Base-by-base conservation (phyloP, 2,329 filamentous ascomycete genomes). In the Microsporum audouinii region DNA sequence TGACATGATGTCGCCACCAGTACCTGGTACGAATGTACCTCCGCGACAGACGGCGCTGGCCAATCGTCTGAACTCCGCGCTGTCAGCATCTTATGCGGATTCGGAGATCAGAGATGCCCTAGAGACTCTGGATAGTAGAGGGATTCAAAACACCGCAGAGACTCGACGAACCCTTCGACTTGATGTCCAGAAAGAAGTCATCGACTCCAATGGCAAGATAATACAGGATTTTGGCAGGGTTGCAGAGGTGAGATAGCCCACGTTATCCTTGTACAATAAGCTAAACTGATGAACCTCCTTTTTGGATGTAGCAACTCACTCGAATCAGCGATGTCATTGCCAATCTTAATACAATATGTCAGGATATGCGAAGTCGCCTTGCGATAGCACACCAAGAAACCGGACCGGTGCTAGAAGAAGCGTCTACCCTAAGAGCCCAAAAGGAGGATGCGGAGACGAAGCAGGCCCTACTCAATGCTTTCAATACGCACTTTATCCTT, bases 81-180 rank as follows among this genome's bases (percentile, higher is more conserved):
- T 97, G 57, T 96, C 94, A 2, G 87, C 90, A 1, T 96, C 92
- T 0, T 96, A 96, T 75, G 88, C 91, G 5, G 94, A 97, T 74
- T 81, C 89, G 3, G 92, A 96, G 66, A 95, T 97, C 67, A 84
- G 90, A 65, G 89, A 95, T 77, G 87, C 91, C 12, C 77, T 99
- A 34, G 79, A 83, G 59, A 84, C 94, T 0, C 77, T 97, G 23
- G 92, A 96, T 73, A 77, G 83, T 57, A 82, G 88, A 39, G 80
- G 81, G 0, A 73, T 91, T 12, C 77, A 81, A 60, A 96, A 95
- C 71, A 89, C 84, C 10, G 81, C 88, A 7, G 88, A 91, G 66
- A 87, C 86, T 2, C 83, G 94, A 58, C 84, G 92, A 4, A 86
- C 89, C 62, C 76, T 97, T 14, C 85, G 91, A 14, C 75, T 95